phyloP scores from a whole-genome alignment of 2,329 filamentous ascomycete genomes.

The Dactylella cylindrospora region DNA sequence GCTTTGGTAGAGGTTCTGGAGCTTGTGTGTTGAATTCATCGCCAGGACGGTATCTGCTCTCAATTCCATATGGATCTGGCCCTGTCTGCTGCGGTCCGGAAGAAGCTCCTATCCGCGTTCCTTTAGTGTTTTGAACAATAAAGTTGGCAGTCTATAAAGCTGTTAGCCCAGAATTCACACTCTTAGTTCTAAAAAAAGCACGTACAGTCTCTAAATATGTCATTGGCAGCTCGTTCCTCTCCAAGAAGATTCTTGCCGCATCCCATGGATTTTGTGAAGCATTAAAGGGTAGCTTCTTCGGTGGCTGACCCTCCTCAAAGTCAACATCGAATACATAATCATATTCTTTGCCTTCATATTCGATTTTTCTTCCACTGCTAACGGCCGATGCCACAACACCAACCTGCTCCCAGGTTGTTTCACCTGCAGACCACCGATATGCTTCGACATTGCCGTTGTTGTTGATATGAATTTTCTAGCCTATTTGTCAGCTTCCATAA shows the following conservation, averaged over 20 bases:
- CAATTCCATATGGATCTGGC: constrained; percentile 74
- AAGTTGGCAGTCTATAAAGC: constrained; percentile 69
- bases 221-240: constrained; percentile 82
- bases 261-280: constrained; percentile 90
- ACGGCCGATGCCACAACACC: constrained; percentile 92
- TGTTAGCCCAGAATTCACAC: constrained; percentile 1
- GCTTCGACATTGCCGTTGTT: constrained; percentile 48
- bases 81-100: constrained; percentile 54
- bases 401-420: constrained; percentile 70
- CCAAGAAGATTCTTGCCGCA: constrained; percentile 84
- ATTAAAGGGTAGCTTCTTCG: constrained; percentile 92
- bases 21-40: constrained; percentile 57
- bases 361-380: constrained; percentile 77
- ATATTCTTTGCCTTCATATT: constrained; percentile 81
- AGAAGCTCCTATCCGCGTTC: constrained; percentile 72
- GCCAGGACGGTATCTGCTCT: constrained; percentile 75
- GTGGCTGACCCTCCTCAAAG: constrained; percentile 89
- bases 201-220: constrained; percentile 79
- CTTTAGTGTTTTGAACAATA: constrained; percentile 85
- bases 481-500: constrained; percentile 58
- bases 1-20: constrained; percentile 51
- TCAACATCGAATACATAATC: constrained; percentile 97
- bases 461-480: constrained; percentile 68
- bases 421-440: constrained; percentile 46
- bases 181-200: not conserved